A percentile compares a stretch with the other conserved stretches of the same genome.
phyloP scores from a whole-genome alignment of 306 rosid genomes.

The Betula pendula region DNA sequence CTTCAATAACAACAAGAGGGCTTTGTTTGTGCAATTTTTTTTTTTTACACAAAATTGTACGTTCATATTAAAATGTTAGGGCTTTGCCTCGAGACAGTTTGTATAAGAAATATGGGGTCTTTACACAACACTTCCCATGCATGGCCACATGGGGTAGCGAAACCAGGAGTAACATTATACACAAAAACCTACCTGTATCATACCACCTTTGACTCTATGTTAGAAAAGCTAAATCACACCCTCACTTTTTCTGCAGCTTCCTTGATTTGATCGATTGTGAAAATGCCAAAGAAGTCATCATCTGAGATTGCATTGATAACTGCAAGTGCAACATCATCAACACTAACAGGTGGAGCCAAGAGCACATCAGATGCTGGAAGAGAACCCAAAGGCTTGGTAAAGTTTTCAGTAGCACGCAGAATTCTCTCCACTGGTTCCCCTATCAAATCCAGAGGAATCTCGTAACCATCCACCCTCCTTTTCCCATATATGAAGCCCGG shows the following conservation, averaged over 20 bases:
- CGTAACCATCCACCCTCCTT: slow-evolving; percentile 76
- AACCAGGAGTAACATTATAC: slow-evolving; percentile 3
- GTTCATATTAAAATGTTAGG: no score
- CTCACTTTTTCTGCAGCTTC: slow-evolving; percentile 78
- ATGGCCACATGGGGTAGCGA: slow-evolving; percentile 1
- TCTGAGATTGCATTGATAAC: slow-evolving; percentile 69
- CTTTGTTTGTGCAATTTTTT: no score
- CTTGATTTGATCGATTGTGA: slow-evolving; percentile 87
- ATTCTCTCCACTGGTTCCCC: slow-evolving; percentile 83
- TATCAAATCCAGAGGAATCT: slow-evolving; percentile 79
- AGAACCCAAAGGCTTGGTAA: slow-evolving; percentile 80
- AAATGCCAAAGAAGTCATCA: slow-evolving; percentile 82
- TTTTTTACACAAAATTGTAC: no score
- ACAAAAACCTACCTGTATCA: not conserved
- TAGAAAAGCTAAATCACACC: slow-evolving; percentile 36
- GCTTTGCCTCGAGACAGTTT: no score
- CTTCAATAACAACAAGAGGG: no score
- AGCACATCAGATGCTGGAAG: slow-evolving; percentile 88
- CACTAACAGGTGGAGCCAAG: slow-evolving; percentile 87
- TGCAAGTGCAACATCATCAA: slow-evolving; percentile 82
- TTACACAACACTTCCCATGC: not conserved
- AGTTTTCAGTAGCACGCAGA: slow-evolving; percentile 58
- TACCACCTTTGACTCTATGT: slow-evolving; percentile 11
- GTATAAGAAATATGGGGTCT: no score
- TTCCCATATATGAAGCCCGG: slow-evolving; percentile 93